Base-by-base conservation (phyloP, 2,329 filamentous ascomycete species). In the Cryphonectria parasitica region DNA sequence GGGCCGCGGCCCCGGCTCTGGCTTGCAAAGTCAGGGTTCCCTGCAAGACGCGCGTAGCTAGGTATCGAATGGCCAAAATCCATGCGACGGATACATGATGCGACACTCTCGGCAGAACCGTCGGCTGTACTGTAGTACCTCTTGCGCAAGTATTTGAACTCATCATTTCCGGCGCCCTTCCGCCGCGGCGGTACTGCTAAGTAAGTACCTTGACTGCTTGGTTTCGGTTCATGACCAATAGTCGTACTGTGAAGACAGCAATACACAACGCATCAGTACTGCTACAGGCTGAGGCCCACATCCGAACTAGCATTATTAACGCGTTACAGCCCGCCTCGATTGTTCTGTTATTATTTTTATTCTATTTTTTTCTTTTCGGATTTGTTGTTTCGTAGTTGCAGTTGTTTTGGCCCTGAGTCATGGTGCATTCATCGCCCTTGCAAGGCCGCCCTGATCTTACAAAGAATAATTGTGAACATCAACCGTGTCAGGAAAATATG, bases 81-180 rank as follows among this genome's bases (percentile, higher is more conserved):
- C 22, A 68, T 36, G 64, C 56, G 28, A 34, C 34, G 54, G 62
- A 66, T 68, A 71, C 58, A 39, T 49, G 41, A 63, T 69, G 39
- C 64, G 56, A 71, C 58, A 64, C 61, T 61, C 64, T 73, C 71
- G 71, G 71, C 71, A 71, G 58, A 72, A 73, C 66, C 60, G 67
- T 73, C 71, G 71, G 71, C 71, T 69, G 64, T 73, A 58, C 54
- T 58, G 28, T 31, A 34, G 15, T 31, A 73, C 69, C 69, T 69
- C 31, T 17, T 58, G 62, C 52, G 36, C 66, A 69, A 34, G 69
- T 71, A 73, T 67, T 31, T 6, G 3, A 22, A 15, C 28, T 7
- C 10, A 1, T 13, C 22, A 3, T 28, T 7, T 1, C 11, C 34
- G 31, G 15, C 39, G 25, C 25, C 8, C 3, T n/a, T 7, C 19